These are phyloP conservation scores for Suillus weaverae DNA, from an alignment of 768 basidiomycete genomes.

Conservation along the genomic window DNA sequence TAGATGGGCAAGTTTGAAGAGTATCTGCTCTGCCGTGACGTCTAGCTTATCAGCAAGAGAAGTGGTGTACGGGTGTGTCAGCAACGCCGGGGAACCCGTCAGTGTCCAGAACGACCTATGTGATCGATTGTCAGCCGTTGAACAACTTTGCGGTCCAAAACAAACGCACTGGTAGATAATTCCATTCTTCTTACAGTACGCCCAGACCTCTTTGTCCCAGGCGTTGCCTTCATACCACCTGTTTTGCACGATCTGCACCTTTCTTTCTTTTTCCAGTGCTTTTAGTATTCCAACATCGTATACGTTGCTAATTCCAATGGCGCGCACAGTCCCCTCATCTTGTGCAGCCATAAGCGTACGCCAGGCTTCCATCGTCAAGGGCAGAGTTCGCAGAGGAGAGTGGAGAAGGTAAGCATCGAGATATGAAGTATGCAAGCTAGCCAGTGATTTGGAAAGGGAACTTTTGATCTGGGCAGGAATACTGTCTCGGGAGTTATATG, in stretches of 20 bases:
- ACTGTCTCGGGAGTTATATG: slow-evolving; percentile 59
- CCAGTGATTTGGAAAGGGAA: slow-evolving; percentile 65
- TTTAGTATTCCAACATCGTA: slow-evolving; percentile 62
- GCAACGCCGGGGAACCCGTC: slow-evolving; percentile 67
- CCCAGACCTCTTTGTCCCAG: slow-evolving; percentile 68
- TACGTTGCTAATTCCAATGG: slow-evolving; percentile 77
- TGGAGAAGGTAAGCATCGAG: slow-evolving; percentile 81
- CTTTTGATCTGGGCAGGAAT: slow-evolving; percentile 59
- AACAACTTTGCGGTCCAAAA: slow-evolving; percentile 1
- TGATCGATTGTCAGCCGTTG: background rate
- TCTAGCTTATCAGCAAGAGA: slow-evolving; percentile 45
- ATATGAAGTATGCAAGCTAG: slow-evolving; percentile 69
- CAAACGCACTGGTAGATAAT: slow-evolving; percentile 70
- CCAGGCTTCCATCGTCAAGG: slow-evolving; percentile 72
- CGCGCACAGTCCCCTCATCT: slow-evolving; percentile 59
- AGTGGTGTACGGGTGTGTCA: slow-evolving; percentile 48
- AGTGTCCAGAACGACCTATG: slow-evolving; percentile 90
- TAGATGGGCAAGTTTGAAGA: slow-evolving; percentile 69
- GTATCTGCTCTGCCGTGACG: slow-evolving; percentile 62
- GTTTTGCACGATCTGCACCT: slow-evolving; percentile 78
- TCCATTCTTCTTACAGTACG: slow-evolving; percentile 60
- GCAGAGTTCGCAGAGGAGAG: slow-evolving; percentile 60
- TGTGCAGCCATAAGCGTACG: slow-evolving; percentile 58
- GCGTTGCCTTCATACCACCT: slow-evolving; percentile 81
- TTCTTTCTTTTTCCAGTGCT: slow-evolving; percentile 50